Evolutionary conservation across 192 early-diverging fungal species (phyloP), one percentile per base, ranked within the genome.

Genomic region (Coemansia furcata): DNA sequence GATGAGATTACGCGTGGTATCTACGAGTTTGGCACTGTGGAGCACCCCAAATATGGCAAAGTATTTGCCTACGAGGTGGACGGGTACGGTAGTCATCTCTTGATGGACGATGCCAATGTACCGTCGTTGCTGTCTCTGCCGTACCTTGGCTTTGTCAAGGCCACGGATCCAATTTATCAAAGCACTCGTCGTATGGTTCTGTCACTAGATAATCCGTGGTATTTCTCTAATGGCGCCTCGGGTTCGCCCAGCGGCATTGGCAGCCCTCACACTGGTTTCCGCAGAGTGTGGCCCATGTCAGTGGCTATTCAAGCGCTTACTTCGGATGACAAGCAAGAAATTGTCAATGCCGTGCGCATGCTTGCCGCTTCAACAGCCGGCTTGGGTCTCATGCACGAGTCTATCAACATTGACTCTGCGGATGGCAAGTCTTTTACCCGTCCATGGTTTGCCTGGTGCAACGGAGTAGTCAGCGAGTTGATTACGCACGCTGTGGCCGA

Each of bases 61-160:
- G 68, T 89, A 3, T 88, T 78, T 69, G 87, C 84, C 1, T 90
- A 83, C 62, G 89, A 90, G 68, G 78, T 88, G 15, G 89, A 90
- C 46, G 87, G 89, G 15, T 89, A 77, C 43, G 89, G 89, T 17
- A 77, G 83, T 5, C 64, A 63, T 12, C 35, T 87, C 33, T 55
- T 90, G 10, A 89, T 88, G 89, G 89, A 90, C 68, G 86, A 89
- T 62, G 88, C 88, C 19, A 89, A 87, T 46, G 74, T 86, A 29
- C 88, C 88, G 5, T 81, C 78, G 4, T 73, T 89, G 12, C 72
- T 89, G 11, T 72, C 82, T n/a, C 63, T 89, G 33, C 88, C 88
- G 7, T 68, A 85, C 17, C 63, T 87, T 15, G 88, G 84, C 29
- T 89, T 87, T 68, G 67, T 85, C 23, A 19, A 60, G 10, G 50